Evolutionary conservation across 2,329 filamentous ascomycete genomes (phyloP), one percentile per base, ranked within the genome.

Genomic region (Epichloe glyceriae): DNA sequence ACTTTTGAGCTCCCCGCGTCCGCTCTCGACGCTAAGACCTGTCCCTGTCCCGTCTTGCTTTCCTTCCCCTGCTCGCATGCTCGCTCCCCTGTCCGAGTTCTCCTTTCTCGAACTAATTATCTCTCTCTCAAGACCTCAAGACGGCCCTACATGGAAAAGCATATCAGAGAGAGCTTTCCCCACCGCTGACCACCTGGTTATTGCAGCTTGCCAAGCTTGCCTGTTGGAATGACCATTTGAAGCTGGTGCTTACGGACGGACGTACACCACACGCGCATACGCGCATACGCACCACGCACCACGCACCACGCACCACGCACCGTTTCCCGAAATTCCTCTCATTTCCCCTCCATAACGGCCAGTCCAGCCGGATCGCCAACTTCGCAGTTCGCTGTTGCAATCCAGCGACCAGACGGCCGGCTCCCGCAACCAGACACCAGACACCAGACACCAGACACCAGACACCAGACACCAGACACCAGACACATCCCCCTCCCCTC

Each of bases 101-200:
- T 48, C 37, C 46, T 48, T 38, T 19, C 38, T 49, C 39, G 40
- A 38, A 11, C 22, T 49, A 37, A 44, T n/a, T n/a, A n/a, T n/a
- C n/a, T n/a, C 37, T 30, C 44, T 38, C 44, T 47, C 44, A 11
- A 14, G 34, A 47, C 39, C n/a, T 30, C 44, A 46, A 14, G 34
- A 47, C 39, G 42, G 30, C 20, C 30, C 47, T 43, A 38, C n/a
- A n/a, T n/a, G n/a, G 47, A 52, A 52, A 47, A 50, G 51, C 51
- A 52, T 50, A 52, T 52, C 51, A 52, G 46, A 52, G 30, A 40
- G 47, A 38, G 39, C 43, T 26, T 26, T 52, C 34, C 43, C 51
- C 51, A 41, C 47, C 43, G 42, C 22, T 45, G 33, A 10, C 42
- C 50, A 52, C 12, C 50, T 40, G 33, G 22, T 34, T 30, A 22